phyloP scores from a whole-genome alignment of 192 early-diverging fungal genomes.

The Coemansia sp. region DNA sequence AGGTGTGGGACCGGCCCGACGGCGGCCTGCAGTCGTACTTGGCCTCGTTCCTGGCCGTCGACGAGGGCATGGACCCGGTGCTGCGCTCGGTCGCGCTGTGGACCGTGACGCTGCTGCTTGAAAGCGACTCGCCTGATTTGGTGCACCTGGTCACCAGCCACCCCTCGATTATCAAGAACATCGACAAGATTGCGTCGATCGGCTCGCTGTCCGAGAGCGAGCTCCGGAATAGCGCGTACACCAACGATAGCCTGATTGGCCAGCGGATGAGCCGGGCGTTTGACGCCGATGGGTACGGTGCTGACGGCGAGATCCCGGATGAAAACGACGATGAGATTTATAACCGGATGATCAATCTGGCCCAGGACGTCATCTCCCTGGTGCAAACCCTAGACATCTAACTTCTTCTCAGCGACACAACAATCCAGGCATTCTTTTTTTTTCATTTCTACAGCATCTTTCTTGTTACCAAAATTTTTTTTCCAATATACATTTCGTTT shows the following conservation, averaged over 20 bases:
- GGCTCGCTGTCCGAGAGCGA: conserved; percentile 19
- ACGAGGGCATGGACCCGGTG: conserved; percentile 59
- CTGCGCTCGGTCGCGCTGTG: conserved; percentile 83
- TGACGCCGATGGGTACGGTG: conserved; percentile 19
- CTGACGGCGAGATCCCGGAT: conserved; percentile 20
- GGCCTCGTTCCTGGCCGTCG: conserved; percentile 61
- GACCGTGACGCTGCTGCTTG: conserved; percentile 81
- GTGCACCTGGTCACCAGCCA: conserved; percentile 42
- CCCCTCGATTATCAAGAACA: conserved; percentile 50
- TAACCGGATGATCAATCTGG: conserved; percentile 42
- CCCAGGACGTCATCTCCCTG: conserved; percentile 40
- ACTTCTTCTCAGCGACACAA: too few species aligned
- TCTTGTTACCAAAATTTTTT: too few species aligned
- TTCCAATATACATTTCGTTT: too few species aligned
- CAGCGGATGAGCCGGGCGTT: conserved; percentile 36
- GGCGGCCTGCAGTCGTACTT: conserved; percentile 71
- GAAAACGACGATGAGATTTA: conserved; percentile 44
- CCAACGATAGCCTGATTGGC: conserved; percentile 16
- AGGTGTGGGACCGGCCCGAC: conserved; percentile 64
- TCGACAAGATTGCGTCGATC: conserved; percentile 36
- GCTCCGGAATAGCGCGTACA: conserved; percentile 31
- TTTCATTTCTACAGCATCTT: too few species aligned
- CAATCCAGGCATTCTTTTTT: too few species aligned
- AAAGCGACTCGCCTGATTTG: conserved; percentile 50
- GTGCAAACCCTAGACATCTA: conserved; percentile 35